A percentile compares a stretch with the other conserved stretches of the same genome.
phyloP scores from a whole-genome alignment of 2,329 filamentous ascomycete species.

The Colletotrichum sp. region DNA sequence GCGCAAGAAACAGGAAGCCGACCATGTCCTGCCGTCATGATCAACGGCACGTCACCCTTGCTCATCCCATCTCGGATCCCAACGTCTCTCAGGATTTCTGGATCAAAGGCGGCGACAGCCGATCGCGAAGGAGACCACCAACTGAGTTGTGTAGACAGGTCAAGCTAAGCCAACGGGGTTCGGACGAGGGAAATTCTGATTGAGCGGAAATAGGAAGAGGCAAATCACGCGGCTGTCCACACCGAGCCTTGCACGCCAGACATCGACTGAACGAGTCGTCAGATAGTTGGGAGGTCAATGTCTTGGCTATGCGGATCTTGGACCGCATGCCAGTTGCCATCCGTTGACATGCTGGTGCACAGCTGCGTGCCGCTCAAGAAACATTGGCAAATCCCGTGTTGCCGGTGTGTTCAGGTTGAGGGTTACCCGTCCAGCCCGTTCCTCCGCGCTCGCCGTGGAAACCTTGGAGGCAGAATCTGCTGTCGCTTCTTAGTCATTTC shows the following conservation, averaged over 20 bases:
- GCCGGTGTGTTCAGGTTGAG: background rate
- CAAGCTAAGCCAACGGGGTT: background rate
- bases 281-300: background rate
- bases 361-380: conserved; percentile 6
- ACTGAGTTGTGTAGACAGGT: background rate
- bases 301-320: conserved; percentile 4
- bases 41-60: background rate
- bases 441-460: background rate
- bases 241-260: background rate
- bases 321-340: conserved; percentile 15
- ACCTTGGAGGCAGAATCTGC: background rate
- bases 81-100: background rate
- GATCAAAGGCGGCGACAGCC: background rate
- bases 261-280: background rate
- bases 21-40: background rate
- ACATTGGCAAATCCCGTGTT: background rate
- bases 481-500: background rate
- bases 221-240: background rate
- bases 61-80: background rate
- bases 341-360: conserved; percentile 1
- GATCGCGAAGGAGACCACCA: background rate
- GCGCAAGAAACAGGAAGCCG: background rate
- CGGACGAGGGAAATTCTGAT: background rate
- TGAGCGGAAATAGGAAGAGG: background rate
- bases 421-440: background rate